A percentile compares a stretch with the other conserved stretches of the same genome.
phyloP scores from a whole-genome alignment of 2,329 filamentous ascomycete species.

The Hypoxylon sp. region DNA sequence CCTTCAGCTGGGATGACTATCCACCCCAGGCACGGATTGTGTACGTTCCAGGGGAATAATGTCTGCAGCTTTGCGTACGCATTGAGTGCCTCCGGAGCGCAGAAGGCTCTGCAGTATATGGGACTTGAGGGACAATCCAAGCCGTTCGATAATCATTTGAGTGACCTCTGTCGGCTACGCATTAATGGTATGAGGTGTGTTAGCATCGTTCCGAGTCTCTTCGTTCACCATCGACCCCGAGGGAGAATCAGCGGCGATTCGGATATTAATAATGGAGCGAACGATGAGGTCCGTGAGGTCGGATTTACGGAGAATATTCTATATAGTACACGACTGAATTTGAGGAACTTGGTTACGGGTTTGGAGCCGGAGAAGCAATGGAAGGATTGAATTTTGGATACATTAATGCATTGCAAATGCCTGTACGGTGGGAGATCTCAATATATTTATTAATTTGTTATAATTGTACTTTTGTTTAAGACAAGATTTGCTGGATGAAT shows the following conservation, averaged over 20 bases:
- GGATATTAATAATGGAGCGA: conserved; percentile 43
- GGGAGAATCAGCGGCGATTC: conserved; percentile 45
- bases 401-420: no score
- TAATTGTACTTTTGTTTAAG: no score
- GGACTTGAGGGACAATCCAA: conserved; percentile 46
- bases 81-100: conserved; percentile 46
- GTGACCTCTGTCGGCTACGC: conserved; percentile 48
- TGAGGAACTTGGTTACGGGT: conserved; percentile 45
- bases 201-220: conserved; percentile 48
- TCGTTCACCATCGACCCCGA: conserved; percentile 47
- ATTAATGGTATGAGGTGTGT: conserved; percentile 44
- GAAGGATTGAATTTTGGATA: conserved; percentile 25
- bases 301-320: conserved; percentile 47
- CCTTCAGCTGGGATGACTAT: conserved; percentile 40
- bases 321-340: conserved; percentile 46
- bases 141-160: conserved; percentile 49
- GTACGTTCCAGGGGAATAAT: conserved; percentile 47
- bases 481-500: no score
- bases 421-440: no score
- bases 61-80: conserved; percentile 53
- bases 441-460: no score
- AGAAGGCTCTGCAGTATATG: conserved; percentile 48
- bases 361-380: conserved; percentile 41
- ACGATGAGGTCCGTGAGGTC: conserved; percentile 40
- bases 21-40: conserved; percentile 49